A percentile compares a stretch with the other conserved stretches of the same genome.
These are phyloP conservation scores for Hyphopichia fennica DNA, from an alignment of 1,139 yeast species.

Conservation along the genomic window DNA sequence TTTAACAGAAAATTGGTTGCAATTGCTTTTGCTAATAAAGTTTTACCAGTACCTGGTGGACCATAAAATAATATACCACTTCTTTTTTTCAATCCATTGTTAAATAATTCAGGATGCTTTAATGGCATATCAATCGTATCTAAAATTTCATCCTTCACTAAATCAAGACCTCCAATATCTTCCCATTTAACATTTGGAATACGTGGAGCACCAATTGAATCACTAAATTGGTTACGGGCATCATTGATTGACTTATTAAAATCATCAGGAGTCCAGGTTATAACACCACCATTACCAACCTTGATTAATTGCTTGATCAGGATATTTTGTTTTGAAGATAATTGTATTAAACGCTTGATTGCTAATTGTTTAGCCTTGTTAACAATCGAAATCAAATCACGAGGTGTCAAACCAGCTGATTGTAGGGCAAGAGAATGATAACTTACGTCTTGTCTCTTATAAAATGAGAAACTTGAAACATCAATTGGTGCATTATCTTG, in stretches of 20 bases:
- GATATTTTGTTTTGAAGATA: slow-evolving; percentile 16
- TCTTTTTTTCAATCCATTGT: slow-evolving; percentile 86
- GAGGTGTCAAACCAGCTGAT: slow-evolving; percentile 90
- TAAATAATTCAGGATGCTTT: slow-evolving; percentile 86
- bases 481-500: slow-evolving; percentile 15
- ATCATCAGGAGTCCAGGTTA: slow-evolving; percentile 61
- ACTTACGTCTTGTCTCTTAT: slow-evolving; percentile 55
- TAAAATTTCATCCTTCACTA: slow-evolving; percentile 86
- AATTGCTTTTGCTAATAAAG: slow-evolving; percentile 91
- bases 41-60: slow-evolving; percentile 98
- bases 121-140: slow-evolving; percentile 96
- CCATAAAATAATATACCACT: slow-evolving; percentile 95
- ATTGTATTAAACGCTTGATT: slow-evolving; percentile 44
- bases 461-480: slow-evolving; percentile 21
- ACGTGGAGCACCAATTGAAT: slow-evolving; percentile 94
- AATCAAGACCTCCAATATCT: slow-evolving; percentile 88
- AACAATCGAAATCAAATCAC: slow-evolving; percentile 75
- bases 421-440: slow-evolving; percentile 67
- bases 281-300: slow-evolving; percentile 52
- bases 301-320: slow-evolving; percentile 27
- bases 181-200: slow-evolving; percentile 96
- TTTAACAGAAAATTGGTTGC: slow-evolving; percentile 93
- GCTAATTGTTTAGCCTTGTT: slow-evolving; percentile 63
- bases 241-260: slow-evolving; percentile 72
- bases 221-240: slow-evolving; percentile 87